Base-by-base conservation (phyloP, 1,284 basidiomycete genomes). In the Puccinia polysora region DNA sequence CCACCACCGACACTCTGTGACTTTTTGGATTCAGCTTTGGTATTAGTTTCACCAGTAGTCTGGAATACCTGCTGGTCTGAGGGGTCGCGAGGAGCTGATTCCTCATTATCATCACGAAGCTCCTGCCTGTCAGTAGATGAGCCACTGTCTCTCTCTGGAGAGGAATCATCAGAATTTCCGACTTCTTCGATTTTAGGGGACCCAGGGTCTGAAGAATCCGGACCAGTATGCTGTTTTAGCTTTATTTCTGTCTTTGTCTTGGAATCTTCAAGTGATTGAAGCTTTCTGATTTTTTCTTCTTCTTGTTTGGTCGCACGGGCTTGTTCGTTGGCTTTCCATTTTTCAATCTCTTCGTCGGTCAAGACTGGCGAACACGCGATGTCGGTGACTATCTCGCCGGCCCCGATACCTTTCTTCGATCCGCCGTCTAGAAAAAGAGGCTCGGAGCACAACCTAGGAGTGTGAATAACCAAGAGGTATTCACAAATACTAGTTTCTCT, bases 401-500 rank as follows among this genome's bases (percentile, higher is more conserved):
- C 85, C 55, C 88, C 89, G 79, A 84, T 87, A 82, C 38, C 74
- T 73, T 59, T 68, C 4, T 43, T 36, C 47, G 30, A 3, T n/a
- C 65, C 65, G n/a, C 65, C 65, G 32, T 68, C 65, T 6, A 74
- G 60, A 50, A 97, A 97, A 7, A 91, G 90, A 14, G 91, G 91
- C 77, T 94, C 88, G 70, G 87, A 86, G 78, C 93, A 97, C 25
- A 97, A 84, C 72, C 91, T 88, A 36, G 93, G 92, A 0, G 91
- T 94, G 80, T 95, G 89, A 73, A 97, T 87, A 75, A 95, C 89
- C 72, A 97, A 83, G 60, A 95, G 86, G 80, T 97, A 96, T 76
- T 89, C 87, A 81, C 93, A 83, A 30, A 78, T 93, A 78, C 88
- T 88, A 23, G 90, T 85, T 82, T 97, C 93, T 79, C 93, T 91